These are phyloP conservation scores for Fusarium penzigii DNA, from an alignment of 2,329 filamentous ascomycete species.

Conservation along the genomic window DNA sequence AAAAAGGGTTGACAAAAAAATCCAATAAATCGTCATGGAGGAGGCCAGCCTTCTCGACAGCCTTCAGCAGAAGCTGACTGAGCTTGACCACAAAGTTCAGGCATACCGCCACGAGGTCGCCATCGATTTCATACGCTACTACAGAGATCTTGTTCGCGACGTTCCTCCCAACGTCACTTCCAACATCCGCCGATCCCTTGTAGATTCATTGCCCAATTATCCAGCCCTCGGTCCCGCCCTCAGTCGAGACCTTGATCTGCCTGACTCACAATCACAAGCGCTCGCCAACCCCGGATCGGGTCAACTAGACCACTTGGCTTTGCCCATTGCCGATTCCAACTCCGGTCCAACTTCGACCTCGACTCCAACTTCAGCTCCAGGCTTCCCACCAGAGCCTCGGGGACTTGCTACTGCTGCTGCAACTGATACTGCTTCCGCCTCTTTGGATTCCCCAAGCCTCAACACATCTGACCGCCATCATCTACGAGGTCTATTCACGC, in stretches of 20 bases:
- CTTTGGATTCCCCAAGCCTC: too few species aligned
- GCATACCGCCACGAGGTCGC: slow-evolving; percentile 59
- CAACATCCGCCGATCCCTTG: slow-evolving; percentile 49
- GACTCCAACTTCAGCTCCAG: background rate
- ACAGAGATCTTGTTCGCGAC: slow-evolving; percentile 50
- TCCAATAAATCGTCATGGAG: slow-evolving; percentile 40
- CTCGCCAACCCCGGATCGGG: slow-evolving; percentile 30
- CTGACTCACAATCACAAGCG: slow-evolving; percentile 36
- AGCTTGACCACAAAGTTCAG: slow-evolving; percentile 59
- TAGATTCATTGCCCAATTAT: slow-evolving; percentile 46
- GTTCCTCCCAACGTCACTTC: slow-evolving; percentile 48
- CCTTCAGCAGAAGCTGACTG: slow-evolving; percentile 54
- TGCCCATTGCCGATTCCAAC: slow-evolving; percentile 30
- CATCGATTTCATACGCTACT: slow-evolving; percentile 57
- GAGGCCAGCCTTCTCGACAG: slow-evolving; percentile 50
- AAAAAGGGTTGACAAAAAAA: background rate
- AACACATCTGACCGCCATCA: slow-evolving; percentile 56
- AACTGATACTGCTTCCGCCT: too few species aligned
- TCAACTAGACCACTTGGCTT: slow-evolving; percentile 33
- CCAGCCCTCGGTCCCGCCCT: slow-evolving; percentile 44
- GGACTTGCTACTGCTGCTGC: too few species aligned
- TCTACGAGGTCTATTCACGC: slow-evolving; percentile 64
- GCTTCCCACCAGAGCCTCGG: too few species aligned
- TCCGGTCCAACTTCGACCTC: slow-evolving; percentile 26
- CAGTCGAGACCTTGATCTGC: slow-evolving; percentile 35